Conservation (phyloP, 129 eudicot genomes). For the Flaveria linearis region DNA sequence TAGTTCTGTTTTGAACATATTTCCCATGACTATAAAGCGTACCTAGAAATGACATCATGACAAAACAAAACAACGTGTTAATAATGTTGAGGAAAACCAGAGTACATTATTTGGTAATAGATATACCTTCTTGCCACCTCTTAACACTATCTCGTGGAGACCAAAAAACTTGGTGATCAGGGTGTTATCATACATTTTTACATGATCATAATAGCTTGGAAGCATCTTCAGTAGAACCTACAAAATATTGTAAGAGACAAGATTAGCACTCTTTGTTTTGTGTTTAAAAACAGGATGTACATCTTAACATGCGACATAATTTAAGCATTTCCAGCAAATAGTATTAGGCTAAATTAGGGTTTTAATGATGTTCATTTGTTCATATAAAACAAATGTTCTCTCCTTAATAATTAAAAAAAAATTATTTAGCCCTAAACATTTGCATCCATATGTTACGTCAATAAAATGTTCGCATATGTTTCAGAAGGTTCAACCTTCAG, state of each 20-base stretch:
- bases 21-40: slow-evolving; percentile 97
- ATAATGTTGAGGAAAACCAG: slow-evolving; percentile 14
- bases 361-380: neutral
- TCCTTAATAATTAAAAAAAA: neutral
- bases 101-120: neutral
- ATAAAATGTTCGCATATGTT: neutral
- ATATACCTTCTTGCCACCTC: slow-evolving; percentile 85
- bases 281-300: too few relatives aligned
- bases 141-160: slow-evolving; percentile 65
- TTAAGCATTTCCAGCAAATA: neutral
- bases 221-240: slow-evolving; percentile 93
- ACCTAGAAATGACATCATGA: slow-evolving; percentile 49
- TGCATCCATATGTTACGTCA: neutral
- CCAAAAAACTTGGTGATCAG: slow-evolving; percentile 94
- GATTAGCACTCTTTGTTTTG: neutral
- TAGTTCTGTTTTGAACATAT: slow-evolving; percentile 92
- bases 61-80: neutral
- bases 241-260: slow-evolving; percentile 17
- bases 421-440: neutral
- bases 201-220: slow-evolving; percentile 83
- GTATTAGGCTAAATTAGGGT: neutral
- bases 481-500: slow-evolving; percentile 59
- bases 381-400: neutral
- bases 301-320: too few relatives aligned
- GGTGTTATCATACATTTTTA: slow-evolving; percentile 73